A percentile compares a stretch with the other conserved stretches of the same genome.
Conservation (phyloP, 352 stramenopile species). For the Globisporangium nunn region DNA sequence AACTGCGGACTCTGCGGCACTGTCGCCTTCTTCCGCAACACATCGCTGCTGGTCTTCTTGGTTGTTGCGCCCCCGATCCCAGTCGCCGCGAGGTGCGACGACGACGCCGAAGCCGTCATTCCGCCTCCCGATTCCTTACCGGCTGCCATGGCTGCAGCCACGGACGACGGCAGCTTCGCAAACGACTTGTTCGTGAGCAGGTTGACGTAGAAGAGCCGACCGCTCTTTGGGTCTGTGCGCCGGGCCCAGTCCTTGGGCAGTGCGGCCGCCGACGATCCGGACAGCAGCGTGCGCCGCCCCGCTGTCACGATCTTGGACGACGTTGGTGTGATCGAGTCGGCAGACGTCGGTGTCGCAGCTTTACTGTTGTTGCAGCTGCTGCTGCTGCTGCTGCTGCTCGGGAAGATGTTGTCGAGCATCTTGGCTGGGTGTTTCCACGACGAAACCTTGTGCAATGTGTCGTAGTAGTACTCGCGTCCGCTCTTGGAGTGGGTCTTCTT, state of each 20-base stretch:
- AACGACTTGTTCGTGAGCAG: slow-evolving; percentile 80
- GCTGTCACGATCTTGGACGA: slow-evolving; percentile 17
- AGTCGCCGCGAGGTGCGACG: slow-evolving; percentile 6
- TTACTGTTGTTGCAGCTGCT: slow-evolving; percentile 1
- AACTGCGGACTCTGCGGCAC: slow-evolving; percentile 70
- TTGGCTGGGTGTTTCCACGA: slow-evolving; percentile 66
- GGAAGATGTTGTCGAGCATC: slow-evolving; percentile 56
- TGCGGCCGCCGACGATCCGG: slow-evolving; percentile 20
- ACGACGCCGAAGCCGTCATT: background rate
- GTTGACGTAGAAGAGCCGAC: slow-evolving; percentile 78
- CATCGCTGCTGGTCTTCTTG: slow-evolving; percentile 5
- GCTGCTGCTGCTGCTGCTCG: slow-evolving; percentile 2
- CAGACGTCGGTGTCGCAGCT: slow-evolving; percentile 20
- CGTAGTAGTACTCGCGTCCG: slow-evolving; percentile 68
- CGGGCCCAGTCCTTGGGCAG: slow-evolving; percentile 77
- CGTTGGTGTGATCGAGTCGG: slow-evolving; percentile 33
- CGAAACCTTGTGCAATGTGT: slow-evolving; percentile 60
- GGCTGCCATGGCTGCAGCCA: slow-evolving; percentile 48
- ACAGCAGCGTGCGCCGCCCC: slow-evolving; percentile 17
- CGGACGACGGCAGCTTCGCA: slow-evolving; percentile 63
- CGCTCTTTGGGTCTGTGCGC: slow-evolving; percentile 72
- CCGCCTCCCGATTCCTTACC: slow-evolving; percentile 1
- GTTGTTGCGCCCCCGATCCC: background rate
- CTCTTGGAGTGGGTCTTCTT: slow-evolving; percentile 67
- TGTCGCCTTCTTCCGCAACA: slow-evolving; percentile 35